Evolutionary conservation across 805 yeast genomes (phyloP), one percentile per base, ranked within the genome.

Genomic region (Cyberlindnera subsufficiens): DNA sequence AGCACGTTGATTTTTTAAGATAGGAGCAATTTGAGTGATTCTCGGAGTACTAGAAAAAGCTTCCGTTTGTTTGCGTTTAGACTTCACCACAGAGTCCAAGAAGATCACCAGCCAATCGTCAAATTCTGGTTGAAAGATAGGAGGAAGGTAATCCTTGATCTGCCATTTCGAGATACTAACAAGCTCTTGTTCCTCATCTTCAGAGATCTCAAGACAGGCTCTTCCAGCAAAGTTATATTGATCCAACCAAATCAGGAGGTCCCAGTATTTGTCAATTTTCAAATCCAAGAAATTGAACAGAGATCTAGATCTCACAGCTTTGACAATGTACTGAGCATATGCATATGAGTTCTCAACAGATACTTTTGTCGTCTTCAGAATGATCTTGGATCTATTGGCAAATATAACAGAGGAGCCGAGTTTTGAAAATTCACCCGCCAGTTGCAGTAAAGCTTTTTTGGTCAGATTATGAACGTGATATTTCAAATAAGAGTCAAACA

Each of bases 191-290:
- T 55, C 61, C 17, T 65, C 69, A 10, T 48, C 49, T 9, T 64
- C 69, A 17, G 62, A 50, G 15, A 70, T 62, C 42, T 63, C 63
- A 13, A 58, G 43, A 50, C 76, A 68, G 0, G 75, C 72, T 39
- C 75, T 60, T 6, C 99, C 99, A 35, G 95, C 85, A 61, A 72
- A 89, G 57, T 93, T 93, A 54, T 77, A 78, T 52, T 83, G 81
- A 59, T 93, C 96, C 95, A 91, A 86, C 98, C 97, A 95, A 2
- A 93, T 66, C 49, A 93, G 66, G n/a, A 83, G 56, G 60, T 93
- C 97, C 99, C 99, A 93, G 58, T 86, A 89, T 54, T 78, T 80
- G 11, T 69, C 73, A 34, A 91, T 82, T 17, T 68, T 65, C 50
- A 93, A 64, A 52, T 90, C 97, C 51, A 93, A 66, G 59, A 80